These are phyloP conservation scores for Calonectria crousiana DNA, from an alignment of 2,329 filamentous ascomycete genomes.

Conservation along the genomic window DNA sequence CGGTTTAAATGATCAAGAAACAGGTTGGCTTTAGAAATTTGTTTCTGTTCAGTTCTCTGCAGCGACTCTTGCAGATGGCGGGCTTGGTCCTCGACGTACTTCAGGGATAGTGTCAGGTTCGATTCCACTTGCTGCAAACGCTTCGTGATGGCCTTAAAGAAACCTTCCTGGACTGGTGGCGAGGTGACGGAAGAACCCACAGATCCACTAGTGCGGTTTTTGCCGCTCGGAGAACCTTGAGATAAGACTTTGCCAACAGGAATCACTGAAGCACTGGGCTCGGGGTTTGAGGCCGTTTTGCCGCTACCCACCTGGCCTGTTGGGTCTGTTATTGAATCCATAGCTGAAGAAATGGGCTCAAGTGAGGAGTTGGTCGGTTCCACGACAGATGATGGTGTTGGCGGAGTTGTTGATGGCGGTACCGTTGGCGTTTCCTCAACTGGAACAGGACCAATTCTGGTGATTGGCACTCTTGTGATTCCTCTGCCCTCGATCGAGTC, in stretches of 20 bases:
- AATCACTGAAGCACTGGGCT: constrained; percentile 13
- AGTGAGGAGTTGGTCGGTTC: constrained; percentile 34
- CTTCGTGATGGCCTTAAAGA: constrained; percentile 97
- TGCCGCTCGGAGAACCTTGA: constrained; percentile 35
- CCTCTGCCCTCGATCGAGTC: constrained; percentile 29
- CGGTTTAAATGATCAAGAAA: constrained; percentile 89
- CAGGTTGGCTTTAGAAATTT: constrained; percentile 82
- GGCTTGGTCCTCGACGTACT: constrained; percentile 98
- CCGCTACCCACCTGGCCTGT: constrained; percentile 27
- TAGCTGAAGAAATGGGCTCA: constrained; percentile 27
- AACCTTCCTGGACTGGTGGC: constrained; percentile 94
- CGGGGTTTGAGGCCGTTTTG: constrained; percentile 26
- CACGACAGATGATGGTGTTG: constrained; percentile 31
- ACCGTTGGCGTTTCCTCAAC: constrained; percentile 28
- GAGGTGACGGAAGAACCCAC: constrained; percentile 52
- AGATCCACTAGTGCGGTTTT: constrained; percentile 47
- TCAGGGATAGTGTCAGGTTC: constrained; percentile 91
- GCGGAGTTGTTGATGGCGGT: constrained; percentile 22
- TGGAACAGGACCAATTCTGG: constrained; percentile 22
- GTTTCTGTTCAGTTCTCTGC: constrained; percentile 86
- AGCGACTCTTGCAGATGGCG: constrained; percentile 90
- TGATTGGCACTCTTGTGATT: constrained; percentile 21
- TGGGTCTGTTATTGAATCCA: constrained; percentile 20
- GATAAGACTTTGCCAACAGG: constrained; percentile 30
- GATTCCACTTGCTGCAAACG: constrained; percentile 90